These are phyloP conservation scores for Pouteria campechiana DNA, from an alignment of 179 eudicot species.

Conservation along the genomic window DNA sequence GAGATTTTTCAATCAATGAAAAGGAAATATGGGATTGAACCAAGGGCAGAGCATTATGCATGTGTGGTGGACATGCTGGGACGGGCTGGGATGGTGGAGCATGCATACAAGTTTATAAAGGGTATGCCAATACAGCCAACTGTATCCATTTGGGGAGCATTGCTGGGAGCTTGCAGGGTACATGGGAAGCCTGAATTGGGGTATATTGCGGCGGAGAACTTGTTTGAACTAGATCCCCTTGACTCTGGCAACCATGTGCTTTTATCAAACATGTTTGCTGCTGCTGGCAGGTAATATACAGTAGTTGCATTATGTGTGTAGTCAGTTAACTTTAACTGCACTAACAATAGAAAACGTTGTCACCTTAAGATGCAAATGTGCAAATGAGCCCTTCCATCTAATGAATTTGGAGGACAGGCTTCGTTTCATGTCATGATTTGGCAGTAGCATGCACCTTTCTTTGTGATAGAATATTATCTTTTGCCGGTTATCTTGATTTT, in stretches of 20 bases:
- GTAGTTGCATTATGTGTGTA: no score
- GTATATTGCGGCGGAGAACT: conserved; percentile 38
- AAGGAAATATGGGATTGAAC: conserved; percentile 24
- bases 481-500: no score
- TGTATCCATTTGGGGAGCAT: conserved; percentile 52
- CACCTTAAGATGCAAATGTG: no score
- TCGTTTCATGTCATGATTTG: no score
- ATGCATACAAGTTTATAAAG: conserved; percentile 32
- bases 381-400: no score
- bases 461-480: no score
- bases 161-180: conserved; percentile 39
- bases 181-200: conserved; percentile 37
- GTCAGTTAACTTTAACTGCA: no score
- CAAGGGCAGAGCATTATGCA: conserved; percentile 49
- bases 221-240: conserved; percentile 40
- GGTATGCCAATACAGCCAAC: conserved; percentile 31
- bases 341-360: no score
- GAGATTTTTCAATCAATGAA: conserved; percentile 38
- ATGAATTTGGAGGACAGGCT: no score
- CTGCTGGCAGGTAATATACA: conserved; percentile 43
- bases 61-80: conserved; percentile 56
- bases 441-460: no score
- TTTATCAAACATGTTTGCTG: conserved; percentile 46
- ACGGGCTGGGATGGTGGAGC: conserved; percentile 41
- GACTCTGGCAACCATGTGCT: conserved; percentile 50